Evolutionary conservation across 2,329 filamentous ascomycete species (phyloP).

Genomic region (Hymenoscyphus occultus): DNA sequence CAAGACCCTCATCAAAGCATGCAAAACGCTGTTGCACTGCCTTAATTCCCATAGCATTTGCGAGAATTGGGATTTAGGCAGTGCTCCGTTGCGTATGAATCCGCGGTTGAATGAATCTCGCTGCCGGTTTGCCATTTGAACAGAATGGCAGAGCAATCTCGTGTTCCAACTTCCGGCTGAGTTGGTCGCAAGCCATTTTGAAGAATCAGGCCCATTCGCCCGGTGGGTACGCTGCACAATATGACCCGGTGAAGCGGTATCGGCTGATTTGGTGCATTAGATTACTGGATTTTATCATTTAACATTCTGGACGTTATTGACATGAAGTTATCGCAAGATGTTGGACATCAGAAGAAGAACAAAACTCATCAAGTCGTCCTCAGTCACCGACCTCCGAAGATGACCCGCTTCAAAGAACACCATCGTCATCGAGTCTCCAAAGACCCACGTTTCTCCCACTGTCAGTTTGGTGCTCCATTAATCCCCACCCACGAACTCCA

Average conservation of each 20-base stretch:
- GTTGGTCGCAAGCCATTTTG: neutral
- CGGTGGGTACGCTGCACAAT: neutral
- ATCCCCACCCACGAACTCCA: neutral
- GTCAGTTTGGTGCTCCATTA: neutral
- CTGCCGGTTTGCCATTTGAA: neutral
- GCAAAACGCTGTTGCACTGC: neutral
- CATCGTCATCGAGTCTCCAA: neutral
- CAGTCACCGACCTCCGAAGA: neutral
- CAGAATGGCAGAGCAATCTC: neutral
- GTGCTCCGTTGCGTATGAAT: neutral
- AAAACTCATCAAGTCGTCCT: neutral
- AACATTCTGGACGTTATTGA: neutral
- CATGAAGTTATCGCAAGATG: neutral
- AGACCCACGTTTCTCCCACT: neutral
- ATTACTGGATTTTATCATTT: neutral
- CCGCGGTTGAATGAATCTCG: neutral
- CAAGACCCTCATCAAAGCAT: neutral
- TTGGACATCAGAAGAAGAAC: neutral
- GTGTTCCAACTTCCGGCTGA: neutral
- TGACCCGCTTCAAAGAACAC: neutral
- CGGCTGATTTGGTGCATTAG: slow-evolving; percentile 1
- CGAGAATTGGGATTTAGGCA: neutral
- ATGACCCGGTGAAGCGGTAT: neutral
- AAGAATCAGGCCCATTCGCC: neutral
- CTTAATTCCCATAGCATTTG: neutral